Conservation (phyloP, 2,329 filamentous ascomycete species). For the Fusarium avenaceum region DNA sequence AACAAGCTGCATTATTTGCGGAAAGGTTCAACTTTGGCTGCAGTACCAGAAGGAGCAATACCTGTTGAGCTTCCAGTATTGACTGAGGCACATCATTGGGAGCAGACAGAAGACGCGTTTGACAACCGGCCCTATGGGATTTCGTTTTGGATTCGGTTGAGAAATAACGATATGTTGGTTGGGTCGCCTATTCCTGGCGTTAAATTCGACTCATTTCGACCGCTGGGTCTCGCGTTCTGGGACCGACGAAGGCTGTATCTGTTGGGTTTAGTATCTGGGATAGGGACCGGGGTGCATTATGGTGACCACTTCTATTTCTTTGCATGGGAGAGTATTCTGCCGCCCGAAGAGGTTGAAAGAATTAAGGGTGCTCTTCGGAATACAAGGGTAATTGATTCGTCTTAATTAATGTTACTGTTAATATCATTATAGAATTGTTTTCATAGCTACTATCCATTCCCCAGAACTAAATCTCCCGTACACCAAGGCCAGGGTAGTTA, state of each 20-base stretch:
- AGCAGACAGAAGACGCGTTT: not conserved
- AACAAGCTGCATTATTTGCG: not conserved
- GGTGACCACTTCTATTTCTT: not conserved
- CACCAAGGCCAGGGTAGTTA: too few relatives aligned
- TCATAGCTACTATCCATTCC: too few relatives aligned
- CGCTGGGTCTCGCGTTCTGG: not conserved
- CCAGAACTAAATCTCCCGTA: too few relatives aligned
- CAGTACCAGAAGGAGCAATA: conserved; percentile 3
- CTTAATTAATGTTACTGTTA: not conserved
- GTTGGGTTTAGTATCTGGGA: not conserved
- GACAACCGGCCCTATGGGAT: not conserved
- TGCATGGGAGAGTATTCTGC: not conserved
- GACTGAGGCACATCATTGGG: not conserved
- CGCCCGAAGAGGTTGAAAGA: not conserved
- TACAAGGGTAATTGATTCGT: not conserved
- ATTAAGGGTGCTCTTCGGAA: not conserved
- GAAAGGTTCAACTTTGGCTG: too few relatives aligned
- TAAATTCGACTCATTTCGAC: not conserved
- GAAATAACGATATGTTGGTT: not conserved
- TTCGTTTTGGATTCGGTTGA: not conserved
- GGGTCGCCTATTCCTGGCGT: not conserved
- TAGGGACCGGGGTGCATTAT: not conserved
- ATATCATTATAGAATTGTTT: too few relatives aligned
- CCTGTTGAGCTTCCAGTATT: not conserved
- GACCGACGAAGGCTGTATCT: not conserved